These are phyloP conservation scores for Aspergillus amoenus DNA, from an alignment of 2,329 filamentous ascomycete species.

Conservation along the genomic window DNA sequence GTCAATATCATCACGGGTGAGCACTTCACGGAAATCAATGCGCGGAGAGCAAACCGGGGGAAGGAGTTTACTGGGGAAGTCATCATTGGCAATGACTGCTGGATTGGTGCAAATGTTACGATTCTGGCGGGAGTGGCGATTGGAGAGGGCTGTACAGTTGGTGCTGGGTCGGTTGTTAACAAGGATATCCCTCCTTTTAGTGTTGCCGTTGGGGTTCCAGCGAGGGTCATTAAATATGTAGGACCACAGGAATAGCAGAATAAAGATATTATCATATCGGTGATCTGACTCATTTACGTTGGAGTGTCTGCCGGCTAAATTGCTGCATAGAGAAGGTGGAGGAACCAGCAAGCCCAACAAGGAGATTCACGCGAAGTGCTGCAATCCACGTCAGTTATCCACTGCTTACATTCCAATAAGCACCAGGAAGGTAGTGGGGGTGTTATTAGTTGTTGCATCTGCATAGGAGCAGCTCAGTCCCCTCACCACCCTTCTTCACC, in stretches of 20 bases:
- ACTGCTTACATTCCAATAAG: too few relatives aligned
- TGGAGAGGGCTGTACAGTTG: constrained; percentile 42
- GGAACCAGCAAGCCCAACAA: background rate
- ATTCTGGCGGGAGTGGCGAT: constrained; percentile 46
- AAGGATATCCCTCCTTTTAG: constrained; percentile 33
- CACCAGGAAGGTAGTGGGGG: too few relatives aligned
- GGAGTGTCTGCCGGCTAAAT: background rate
- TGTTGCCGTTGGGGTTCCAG: constrained; percentile 27
- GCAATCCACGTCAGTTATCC: too few relatives aligned
- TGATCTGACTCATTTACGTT: too few relatives aligned
- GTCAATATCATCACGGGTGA: constrained; percentile 52
- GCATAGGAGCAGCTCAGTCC: too few relatives aligned
- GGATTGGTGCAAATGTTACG: constrained; percentile 51
- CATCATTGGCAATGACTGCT: constrained; percentile 48
- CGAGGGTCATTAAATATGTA: background rate
- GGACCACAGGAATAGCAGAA: background rate
- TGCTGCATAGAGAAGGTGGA: background rate
- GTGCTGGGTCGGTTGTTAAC: constrained; percentile 41
- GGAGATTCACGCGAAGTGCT: too few relatives aligned
- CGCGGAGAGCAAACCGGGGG: constrained; percentile 36
- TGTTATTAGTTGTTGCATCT: too few relatives aligned
- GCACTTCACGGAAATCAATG: constrained; percentile 49
- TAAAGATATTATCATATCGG: too few relatives aligned
- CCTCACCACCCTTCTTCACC: background rate
- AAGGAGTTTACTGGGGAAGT: constrained; percentile 50